phyloP scores from a whole-genome alignment of 371 early-diverging fungal species.

The Circinella minor region DNA sequence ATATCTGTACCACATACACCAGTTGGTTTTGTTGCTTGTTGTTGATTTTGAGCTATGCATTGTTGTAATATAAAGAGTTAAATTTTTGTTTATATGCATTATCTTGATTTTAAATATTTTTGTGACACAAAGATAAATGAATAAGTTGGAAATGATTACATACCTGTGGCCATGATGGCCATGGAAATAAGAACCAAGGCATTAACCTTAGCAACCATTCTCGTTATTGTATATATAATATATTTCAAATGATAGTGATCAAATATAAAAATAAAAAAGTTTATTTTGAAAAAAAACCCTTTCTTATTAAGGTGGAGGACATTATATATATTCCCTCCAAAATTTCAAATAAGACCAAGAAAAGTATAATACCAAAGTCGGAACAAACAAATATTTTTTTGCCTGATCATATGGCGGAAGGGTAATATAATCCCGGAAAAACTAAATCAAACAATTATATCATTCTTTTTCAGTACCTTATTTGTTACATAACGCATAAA shows the following conservation, averaged over 20 bases:
- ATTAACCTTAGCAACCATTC: neutral
- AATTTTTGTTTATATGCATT: neutral
- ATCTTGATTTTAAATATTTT: neutral
- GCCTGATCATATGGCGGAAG: neutral
- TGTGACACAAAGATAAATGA: slow-evolving; percentile 1
- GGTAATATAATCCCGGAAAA: too few species aligned
- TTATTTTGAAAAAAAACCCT: neutral
- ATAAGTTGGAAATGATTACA: too few species aligned
- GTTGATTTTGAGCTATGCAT: neutral
- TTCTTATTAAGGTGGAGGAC: neutral
- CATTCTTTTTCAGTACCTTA: too few species aligned
- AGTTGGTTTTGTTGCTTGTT: slow-evolving; percentile 6
- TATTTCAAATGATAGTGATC: neutral
- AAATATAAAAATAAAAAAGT: neutral
- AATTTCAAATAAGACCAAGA: neutral
- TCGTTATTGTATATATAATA: neutral
- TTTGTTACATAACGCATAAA: too few species aligned
- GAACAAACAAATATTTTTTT: neutral
- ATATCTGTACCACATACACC: slow-evolving; percentile 33
- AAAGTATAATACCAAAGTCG: neutral
- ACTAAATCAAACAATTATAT: too few species aligned
- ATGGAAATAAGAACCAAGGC: slow-evolving; percentile 5
- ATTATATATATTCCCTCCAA: slow-evolving; percentile 1
- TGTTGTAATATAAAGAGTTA: neutral
- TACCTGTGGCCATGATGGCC: slow-evolving; percentile 9